Evolutionary conservation across 495 filamentous ascomycete genomes (phyloP).

Genomic region (Podospora comata): DNA sequence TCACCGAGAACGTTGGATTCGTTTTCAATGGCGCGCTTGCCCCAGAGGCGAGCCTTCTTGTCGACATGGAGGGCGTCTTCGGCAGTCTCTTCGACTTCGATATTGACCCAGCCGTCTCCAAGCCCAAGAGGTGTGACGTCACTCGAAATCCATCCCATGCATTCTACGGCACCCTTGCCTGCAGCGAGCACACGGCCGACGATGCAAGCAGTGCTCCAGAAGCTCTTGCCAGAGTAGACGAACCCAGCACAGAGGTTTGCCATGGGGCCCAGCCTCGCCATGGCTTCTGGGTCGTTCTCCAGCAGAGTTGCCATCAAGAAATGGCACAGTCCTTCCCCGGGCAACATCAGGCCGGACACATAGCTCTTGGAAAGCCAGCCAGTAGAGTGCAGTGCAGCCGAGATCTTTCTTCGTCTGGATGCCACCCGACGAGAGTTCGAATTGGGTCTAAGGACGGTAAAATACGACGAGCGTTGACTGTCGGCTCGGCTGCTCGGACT

Average conservation of each 20-base stretch:
- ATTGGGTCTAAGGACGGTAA: slow-evolving; percentile 29
- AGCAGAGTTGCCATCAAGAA: slow-evolving; percentile 75
- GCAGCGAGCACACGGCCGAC: slow-evolving; percentile 72
- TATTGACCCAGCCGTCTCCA: slow-evolving; percentile 63
- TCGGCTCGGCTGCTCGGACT: slow-evolving; percentile 33
- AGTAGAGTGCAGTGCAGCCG: slow-evolving; percentile 47
- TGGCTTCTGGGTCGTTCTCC: slow-evolving; percentile 67
- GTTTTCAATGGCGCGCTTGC: slow-evolving; percentile 45
- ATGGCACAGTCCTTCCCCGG: slow-evolving; percentile 69
- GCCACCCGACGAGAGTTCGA: slow-evolving; percentile 27
- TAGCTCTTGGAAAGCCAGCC: slow-evolving; percentile 85
- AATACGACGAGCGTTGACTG: slow-evolving; percentile 43
- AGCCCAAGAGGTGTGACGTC: slow-evolving; percentile 51
- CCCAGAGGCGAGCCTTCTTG: slow-evolving; percentile 48
- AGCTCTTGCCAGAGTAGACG: slow-evolving; percentile 63
- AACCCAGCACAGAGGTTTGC: slow-evolving; percentile 80
- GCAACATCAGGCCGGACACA: slow-evolving; percentile 73
- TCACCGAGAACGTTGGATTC: slow-evolving; percentile 55
- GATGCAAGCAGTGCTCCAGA: slow-evolving; percentile 79
- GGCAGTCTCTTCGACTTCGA: slow-evolving; percentile 46
- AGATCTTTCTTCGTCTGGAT: slow-evolving; percentile 37
- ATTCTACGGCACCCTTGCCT: slow-evolving; percentile 61
- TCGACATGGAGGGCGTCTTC: slow-evolving; percentile 42
- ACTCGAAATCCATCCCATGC: slow-evolving; percentile 74
- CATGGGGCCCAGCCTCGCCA: slow-evolving; percentile 61